Base-by-base conservation (phyloP, 176 grass and related monocot species). In the Themeda triandra region DNA sequence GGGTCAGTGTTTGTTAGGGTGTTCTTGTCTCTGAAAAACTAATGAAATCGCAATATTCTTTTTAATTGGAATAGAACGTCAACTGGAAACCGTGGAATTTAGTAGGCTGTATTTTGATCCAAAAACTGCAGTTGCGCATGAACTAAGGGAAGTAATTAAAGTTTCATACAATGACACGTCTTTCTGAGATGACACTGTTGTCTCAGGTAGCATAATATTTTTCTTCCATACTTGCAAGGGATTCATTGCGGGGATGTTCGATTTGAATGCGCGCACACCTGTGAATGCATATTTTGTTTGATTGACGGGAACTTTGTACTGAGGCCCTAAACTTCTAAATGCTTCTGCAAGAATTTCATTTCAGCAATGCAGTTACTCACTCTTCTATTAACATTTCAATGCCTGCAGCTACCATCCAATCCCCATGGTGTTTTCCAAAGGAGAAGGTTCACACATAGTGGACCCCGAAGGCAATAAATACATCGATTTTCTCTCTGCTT, bases 381-480 rank as follows among this genome's bases (percentile, higher is more conserved):
- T 45, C 11, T 21, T 14, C 19, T 69, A 48, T 77, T 27, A 78
- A 21, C 66, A 66, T 67, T 64, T 83, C n/a, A 73, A 49, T 39
- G 13, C n/a, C 8, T 92, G 42, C 77, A 95, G 93, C 84, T 98
- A 98, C 63, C 93, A 98, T 80, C 96, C 93, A 0, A 98, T 98
- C 75, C 91, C 96, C 41, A 84, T 95, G 91, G 96, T 98, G 8
- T 98, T 98, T 83, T 88, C 96, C 78, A 86, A 95, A 84, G 93
- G 91, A 39, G 89, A 92, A 86, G 96, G 92, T 41, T 76, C 87
- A 49, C 89, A 88, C 29, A 89, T 98, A 79, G 79, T 94, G 83
- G 96, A 98, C 35, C 96, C 96, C 28, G 96, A 98, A 93, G 96
- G 96, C 72, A 98, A 98, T 37, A 98, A 92, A 77, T 98, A 98